These are phyloP conservation scores for Sarcodon aspratus DNA, from an alignment of 768 basidiomycete genomes.

Conservation along the genomic window DNA sequence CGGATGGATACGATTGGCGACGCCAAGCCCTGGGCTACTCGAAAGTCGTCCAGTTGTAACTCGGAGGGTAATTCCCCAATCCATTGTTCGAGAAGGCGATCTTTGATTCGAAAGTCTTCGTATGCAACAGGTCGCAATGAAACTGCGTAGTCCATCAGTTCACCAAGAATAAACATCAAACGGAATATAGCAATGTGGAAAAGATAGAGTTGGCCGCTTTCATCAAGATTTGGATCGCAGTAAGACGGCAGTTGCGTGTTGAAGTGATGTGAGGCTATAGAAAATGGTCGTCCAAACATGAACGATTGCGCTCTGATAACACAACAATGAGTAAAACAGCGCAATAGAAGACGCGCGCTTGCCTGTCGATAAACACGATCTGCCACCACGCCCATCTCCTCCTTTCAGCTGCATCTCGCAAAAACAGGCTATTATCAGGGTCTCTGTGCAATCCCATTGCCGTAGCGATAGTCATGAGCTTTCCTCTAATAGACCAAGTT, in stretches of 20 bases:
- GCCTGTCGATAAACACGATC: conserved; percentile 64
- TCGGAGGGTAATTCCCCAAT: conserved; percentile 59
- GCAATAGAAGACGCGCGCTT: conserved; percentile 11
- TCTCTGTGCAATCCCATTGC: conserved; percentile 78
- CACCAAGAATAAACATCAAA: conserved; percentile 59
- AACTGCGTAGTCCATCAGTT: conserved; percentile 71
- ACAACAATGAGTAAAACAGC: conserved; percentile 2
- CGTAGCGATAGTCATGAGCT: conserved; percentile 53
- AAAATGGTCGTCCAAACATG: conserved; percentile 65
- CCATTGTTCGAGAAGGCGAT: conserved; percentile 57
- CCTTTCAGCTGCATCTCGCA: conserved; percentile 56
- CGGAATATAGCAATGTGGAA: conserved; percentile 63
- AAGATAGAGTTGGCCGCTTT: conserved; percentile 41
- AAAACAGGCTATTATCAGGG: conserved; percentile 64
- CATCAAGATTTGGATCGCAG: conserved; percentile 46
- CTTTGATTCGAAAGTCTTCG: conserved; percentile 55
- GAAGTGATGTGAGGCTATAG: conserved; percentile 66
- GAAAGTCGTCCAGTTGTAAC: conserved; percentile 61
- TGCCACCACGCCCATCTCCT: conserved; percentile 84
- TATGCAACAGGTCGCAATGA: conserved; percentile 59
- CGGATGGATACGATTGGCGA: conserved; percentile 38
- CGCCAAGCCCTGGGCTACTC: conserved; percentile 54
- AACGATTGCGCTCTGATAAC: conserved; percentile 64
- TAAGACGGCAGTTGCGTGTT: conserved; percentile 63
- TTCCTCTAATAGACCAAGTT: conserved; percentile 59